A percentile compares a stretch with the other conserved stretches of the same genome.
These are phyloP conservation scores for Mortierella sp. DNA, from an alignment of 371 early-diverging fungal genomes.

Conservation along the genomic window DNA sequence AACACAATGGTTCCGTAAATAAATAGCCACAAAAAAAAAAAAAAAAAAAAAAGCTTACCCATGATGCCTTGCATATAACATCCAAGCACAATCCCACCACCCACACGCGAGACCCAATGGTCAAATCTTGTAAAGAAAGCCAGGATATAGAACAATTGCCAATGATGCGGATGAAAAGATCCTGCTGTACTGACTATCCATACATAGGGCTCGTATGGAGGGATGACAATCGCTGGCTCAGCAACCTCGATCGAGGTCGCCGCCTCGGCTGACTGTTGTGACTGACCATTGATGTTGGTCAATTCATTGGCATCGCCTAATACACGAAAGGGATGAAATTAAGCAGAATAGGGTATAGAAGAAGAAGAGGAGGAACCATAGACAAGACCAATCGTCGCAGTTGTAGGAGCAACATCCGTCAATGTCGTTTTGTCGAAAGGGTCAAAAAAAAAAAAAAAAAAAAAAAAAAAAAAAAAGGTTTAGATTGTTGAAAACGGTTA, in stretches of 20 bases:
- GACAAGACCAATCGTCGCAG: too few relatives aligned
- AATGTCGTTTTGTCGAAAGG: too few relatives aligned
- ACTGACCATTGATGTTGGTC: too few relatives aligned
- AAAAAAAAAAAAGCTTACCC: slow-evolving; percentile 19
- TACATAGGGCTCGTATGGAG: slow-evolving; percentile 19
- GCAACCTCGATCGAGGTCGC: not conserved
- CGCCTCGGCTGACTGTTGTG: not conserved
- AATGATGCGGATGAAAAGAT: slow-evolving; percentile 82
- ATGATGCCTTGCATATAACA: slow-evolving; percentile 82
- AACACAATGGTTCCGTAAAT: not conserved
- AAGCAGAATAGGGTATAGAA: too few relatives aligned
- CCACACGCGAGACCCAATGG: slow-evolving; percentile 75
- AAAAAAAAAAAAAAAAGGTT: too few relatives aligned
- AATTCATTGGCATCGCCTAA: too few relatives aligned
- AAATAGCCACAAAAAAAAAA: too few relatives aligned
- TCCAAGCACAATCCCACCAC: slow-evolving; percentile 80
- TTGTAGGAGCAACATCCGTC: too few relatives aligned
- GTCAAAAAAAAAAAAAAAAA: too few relatives aligned
- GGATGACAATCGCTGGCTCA: slow-evolving; percentile 14
- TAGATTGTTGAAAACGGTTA: too few relatives aligned
- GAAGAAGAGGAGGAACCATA: too few relatives aligned
- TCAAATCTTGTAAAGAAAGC: slow-evolving; percentile 87
- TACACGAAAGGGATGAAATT: too few relatives aligned
- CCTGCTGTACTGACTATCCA: slow-evolving; percentile 31
- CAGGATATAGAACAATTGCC: slow-evolving; percentile 88